A percentile compares a stretch with the other conserved stretches of the same genome.
Conservation (phyloP, 441 rosid species). For the Populus hybrid region DNA sequence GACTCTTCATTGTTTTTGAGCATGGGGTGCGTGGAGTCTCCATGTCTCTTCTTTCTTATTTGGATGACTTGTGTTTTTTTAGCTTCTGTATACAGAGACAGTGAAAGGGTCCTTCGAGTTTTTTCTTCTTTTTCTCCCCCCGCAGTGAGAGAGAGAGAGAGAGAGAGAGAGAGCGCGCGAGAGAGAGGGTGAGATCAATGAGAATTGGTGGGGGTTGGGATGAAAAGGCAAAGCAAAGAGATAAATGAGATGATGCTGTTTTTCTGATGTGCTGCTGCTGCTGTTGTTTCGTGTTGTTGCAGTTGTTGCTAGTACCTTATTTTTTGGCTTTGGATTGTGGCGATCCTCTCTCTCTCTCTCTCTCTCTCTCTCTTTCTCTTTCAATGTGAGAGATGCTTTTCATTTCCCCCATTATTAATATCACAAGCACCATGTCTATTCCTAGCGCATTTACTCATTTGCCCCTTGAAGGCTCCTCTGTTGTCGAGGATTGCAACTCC, state of each 20-base stretch:
- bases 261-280: constrained; percentile 20
- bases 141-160: constrained; percentile 17
- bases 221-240: constrained; percentile 19
- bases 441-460: constrained; percentile 12
- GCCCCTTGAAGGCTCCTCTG: constrained; percentile 6
- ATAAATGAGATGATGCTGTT: constrained; percentile 33
- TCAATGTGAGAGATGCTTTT: constrained; percentile 9
- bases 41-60: constrained; percentile 24
- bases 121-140: background rate
- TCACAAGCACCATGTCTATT: background rate
- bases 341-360: background rate
- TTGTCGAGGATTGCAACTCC: no score
- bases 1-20: constrained; percentile 29
- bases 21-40: constrained; percentile 28
- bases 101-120: background rate
- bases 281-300: constrained; percentile 7
- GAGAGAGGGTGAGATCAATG: background rate
- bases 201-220: background rate
- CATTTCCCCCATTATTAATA: background rate
- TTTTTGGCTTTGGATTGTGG: constrained; percentile 28
- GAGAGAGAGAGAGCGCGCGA: background rate
- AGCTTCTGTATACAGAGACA: constrained; percentile 19
- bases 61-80: constrained; percentile 1
- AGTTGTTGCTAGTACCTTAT: constrained; percentile 26
- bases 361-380: background rate